Evolutionary conservation across 2,329 filamentous ascomycete genomes (phyloP).

Genomic region (Dactylellina haptotyla): DNA sequence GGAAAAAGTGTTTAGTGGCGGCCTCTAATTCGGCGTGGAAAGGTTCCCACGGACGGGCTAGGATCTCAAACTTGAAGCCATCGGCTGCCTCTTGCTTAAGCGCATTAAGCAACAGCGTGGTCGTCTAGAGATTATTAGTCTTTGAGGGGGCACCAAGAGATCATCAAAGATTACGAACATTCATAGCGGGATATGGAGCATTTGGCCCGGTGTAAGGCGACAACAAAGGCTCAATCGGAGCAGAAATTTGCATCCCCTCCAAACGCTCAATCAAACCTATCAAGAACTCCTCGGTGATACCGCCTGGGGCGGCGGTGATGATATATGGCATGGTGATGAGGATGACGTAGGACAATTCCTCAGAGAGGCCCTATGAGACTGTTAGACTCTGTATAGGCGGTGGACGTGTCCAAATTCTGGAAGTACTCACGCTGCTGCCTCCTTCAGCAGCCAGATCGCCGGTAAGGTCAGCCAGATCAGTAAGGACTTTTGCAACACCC

Average conservation of each 20-base stretch:
- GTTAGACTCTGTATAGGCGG: conserved; percentile 1
- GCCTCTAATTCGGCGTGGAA: conserved; percentile 71
- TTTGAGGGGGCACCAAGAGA: conserved; percentile 68
- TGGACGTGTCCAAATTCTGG: too few relatives aligned
- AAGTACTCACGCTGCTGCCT: conserved; percentile 39
- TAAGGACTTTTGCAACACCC: conserved; percentile 83
- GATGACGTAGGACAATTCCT: conserved; percentile 73
- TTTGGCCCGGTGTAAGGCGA: conserved; percentile 75
- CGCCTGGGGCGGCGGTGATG: conserved; percentile 76
- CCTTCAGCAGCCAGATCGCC: conserved; percentile 78
- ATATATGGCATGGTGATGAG: conserved; percentile 92
- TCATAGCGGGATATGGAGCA: conserved; percentile 63
- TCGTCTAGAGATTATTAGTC: conserved; percentile 74
- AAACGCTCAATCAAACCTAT: conserved; percentile 33
- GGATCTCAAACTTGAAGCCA: conserved; percentile 57
- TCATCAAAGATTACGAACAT: conserved; percentile 67
- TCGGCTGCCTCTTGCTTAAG: conserved; percentile 61
- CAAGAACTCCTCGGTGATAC: conserved; percentile 66
- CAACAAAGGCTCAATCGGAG: conserved; percentile 83
- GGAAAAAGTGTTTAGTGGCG: conserved; percentile 78
- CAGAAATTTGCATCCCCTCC: conserved; percentile 72
- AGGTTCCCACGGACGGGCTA: conserved; percentile 75
- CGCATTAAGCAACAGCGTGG: conserved; percentile 63
- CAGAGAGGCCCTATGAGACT: conserved; percentile 35
- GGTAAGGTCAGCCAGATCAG: conserved; percentile 76